Base-by-base conservation (phyloP, 1,284 basidiomycete species). In the Cryptococcus hybrid region DNA sequence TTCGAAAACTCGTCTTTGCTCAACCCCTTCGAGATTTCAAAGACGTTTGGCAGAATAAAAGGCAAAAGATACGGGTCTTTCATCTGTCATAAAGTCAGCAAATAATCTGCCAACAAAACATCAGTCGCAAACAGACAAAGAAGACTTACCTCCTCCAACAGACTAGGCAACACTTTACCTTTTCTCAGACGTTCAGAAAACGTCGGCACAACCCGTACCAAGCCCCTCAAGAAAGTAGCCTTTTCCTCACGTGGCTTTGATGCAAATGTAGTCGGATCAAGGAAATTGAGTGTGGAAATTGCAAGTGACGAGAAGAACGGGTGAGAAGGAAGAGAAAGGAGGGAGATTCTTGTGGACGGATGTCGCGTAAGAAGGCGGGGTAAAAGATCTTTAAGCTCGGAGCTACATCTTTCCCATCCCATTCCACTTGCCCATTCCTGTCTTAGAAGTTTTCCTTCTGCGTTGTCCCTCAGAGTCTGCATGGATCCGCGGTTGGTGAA, bases 21-120 rank as follows among this genome's bases (percentile, higher is more conserved):
- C 47, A 98, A 81, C 35, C 86, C 83, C 61, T 84, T 86, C 8
- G 90, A 86, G 60, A 99, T 99, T 56, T 85, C 84, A 70, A 98
- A 96, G n/a, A 98, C 89, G 75, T 97, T 97, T 1, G 95, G 95
- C n/a, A 99, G 81, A 60, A 99, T 90, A 75, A 96, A 96, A 1
- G 96, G 95, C 51, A 99, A 79, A 1, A 97, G 83, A 66, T 91
- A 86, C 3, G 84, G 85, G 71, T 96, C 92, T 83, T 93, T 96
- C 91, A 95, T 94, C 88, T 92, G 38, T n/a, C n/a, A n/a, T n/a
- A n/a, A n/a, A n/a, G n/a, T n/a, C n/a, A n/a, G n/a, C n/a, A n/a
- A n/a, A n/a, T n/a, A n/a, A n/a, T n/a, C n/a, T n/a, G n/a, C n/a
- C n/a, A n/a, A n/a, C n/a, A n/a, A n/a, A n/a, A 18, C n/a, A n/a